Evolutionary conservation across 345 rosid genomes (phyloP), one percentile per base, ranked within the genome.

Genomic region (Clarkia xantiana): DNA sequence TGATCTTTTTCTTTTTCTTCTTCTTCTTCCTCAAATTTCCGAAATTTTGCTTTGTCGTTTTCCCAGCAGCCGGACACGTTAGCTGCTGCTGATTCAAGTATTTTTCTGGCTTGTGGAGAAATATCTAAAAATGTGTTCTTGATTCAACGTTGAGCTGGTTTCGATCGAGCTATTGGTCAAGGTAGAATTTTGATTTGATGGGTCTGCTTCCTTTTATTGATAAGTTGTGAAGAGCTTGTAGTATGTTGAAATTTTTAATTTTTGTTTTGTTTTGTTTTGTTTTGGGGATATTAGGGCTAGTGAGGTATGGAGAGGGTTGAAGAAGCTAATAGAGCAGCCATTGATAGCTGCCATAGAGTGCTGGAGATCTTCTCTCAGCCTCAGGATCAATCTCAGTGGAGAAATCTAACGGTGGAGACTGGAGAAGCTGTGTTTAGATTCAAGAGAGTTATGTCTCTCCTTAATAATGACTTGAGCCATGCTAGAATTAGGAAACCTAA

Each of bases 401-500:
- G 63, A 65, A 75, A 69, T 74, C 67, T 87, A 42, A 76, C 74
- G 71, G 62, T 67, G 53, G 87, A 84, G 63, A 80, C 88, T 56
- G 78, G 73, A 49, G 95, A 93, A 47, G 95, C 95, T 67, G 90
- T 93, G 53, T 75, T 57, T 70, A 75, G 69, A 86, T 87, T 93
- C 67, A 87, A 84, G 63, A 87, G 73, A 67, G 95, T 93, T 45
- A 69, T 64, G 67, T 84, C 72, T 66, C 75, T 93, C 67, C 62
- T 93, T 45, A 68, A 80, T 51, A 67, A 53, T 44, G 70, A 82
- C 61, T 79, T 80, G 66, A 95, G 96, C 61, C 99, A 87, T 77
- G 94, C 99, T 9, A 80, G 99, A 69, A 86, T 87, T 41, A 78
- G 96, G 66, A 82, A 76, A 70, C 57, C 73, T n/a, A 82, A 74